phyloP scores from a whole-genome alignment of 177 flowering plant species.

The Tripterygium wilfordii region DNA sequence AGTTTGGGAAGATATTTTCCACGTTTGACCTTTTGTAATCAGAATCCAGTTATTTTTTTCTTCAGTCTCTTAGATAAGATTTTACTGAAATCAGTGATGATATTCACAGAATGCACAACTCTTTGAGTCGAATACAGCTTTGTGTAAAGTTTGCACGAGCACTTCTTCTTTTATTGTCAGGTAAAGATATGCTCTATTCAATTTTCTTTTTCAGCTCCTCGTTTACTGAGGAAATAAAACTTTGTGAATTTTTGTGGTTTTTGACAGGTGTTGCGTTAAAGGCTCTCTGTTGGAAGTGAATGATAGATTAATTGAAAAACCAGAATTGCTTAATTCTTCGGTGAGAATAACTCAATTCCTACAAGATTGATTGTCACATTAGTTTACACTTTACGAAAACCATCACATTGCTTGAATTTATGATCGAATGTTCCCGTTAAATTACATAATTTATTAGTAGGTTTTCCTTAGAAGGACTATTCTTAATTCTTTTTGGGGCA shows the following conservation, averaged over 20 bases:
- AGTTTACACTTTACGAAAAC: too few relatives aligned
- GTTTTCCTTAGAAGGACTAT: too few relatives aligned
- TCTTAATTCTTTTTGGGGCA: too few relatives aligned
- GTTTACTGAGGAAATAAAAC: not conserved
- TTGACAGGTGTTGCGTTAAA: slow-evolving; percentile 86
- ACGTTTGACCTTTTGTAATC: too few relatives aligned
- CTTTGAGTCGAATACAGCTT: slow-evolving; percentile 72
- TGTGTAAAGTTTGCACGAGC: slow-evolving; percentile 72
- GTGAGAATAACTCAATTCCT: slow-evolving; percentile 41
- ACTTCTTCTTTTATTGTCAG: slow-evolving; percentile 63
- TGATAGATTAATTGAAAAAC: slow-evolving; percentile 67
- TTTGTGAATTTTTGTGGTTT: slow-evolving; percentile 11
- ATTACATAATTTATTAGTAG: too few relatives aligned
- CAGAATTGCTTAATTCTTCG: slow-evolving; percentile 63
- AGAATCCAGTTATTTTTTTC: too few relatives aligned
- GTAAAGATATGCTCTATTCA: slow-evolving; percentile 40
- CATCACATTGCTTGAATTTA: too few relatives aligned
- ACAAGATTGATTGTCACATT: too few relatives aligned
- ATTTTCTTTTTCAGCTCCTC: not conserved
- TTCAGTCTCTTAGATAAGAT: too few relatives aligned
- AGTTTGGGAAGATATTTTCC: too few relatives aligned
- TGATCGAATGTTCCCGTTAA: too few relatives aligned
- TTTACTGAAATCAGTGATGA: too few relatives aligned
- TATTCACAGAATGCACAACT: slow-evolving; percentile 81
- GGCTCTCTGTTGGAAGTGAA: slow-evolving; percentile 94